These are phyloP conservation scores for Withania somnifera DNA, from an alignment of 305 asterid species.

Conservation along the genomic window DNA sequence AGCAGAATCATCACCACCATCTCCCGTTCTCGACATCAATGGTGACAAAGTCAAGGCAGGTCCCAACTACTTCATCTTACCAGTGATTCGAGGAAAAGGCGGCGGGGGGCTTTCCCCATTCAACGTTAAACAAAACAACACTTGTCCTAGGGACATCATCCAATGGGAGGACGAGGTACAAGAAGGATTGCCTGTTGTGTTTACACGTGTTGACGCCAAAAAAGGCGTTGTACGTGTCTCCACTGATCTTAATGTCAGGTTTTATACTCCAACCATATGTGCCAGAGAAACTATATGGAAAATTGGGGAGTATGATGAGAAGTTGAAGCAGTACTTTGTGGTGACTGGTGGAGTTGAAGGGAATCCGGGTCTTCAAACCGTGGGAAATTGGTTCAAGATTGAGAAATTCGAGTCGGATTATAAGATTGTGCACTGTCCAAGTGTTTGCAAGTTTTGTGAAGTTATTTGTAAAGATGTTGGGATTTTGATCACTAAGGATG, in stretches of 20 bases:
- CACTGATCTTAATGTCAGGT: slow-evolving; percentile 38
- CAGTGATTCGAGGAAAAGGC: not conserved
- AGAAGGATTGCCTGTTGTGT: slow-evolving; percentile 37
- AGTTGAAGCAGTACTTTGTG: slow-evolving; percentile 17
- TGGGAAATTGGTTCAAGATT: slow-evolving; percentile 65
- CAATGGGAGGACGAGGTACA: slow-evolving; percentile 27
- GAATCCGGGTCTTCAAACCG: slow-evolving; percentile 29
- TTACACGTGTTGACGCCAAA: slow-evolving; percentile 23
- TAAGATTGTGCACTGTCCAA: slow-evolving; percentile 45
- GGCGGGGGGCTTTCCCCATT: slow-evolving; percentile 2
- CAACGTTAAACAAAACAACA: slow-evolving; percentile 13
- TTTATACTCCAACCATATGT: slow-evolving; percentile 28
- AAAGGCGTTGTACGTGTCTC: slow-evolving; percentile 28
- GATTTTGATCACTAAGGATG: slow-evolving; percentile 19
- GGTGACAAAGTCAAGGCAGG: not conserved
- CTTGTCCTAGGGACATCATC: slow-evolving; percentile 44
- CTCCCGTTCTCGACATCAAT: slow-evolving; percentile 1
- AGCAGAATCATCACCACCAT: not conserved
- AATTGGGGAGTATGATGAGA: slow-evolving; percentile 15
- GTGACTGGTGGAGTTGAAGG: slow-evolving; percentile 48
- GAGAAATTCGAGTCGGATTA: slow-evolving; percentile 23
- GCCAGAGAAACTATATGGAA: slow-evolving; percentile 42
- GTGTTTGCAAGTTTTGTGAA: slow-evolving; percentile 39
- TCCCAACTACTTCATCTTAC: not conserved
- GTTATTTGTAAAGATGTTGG: slow-evolving; percentile 43